Evolutionary conservation across 192 early-diverging fungal species (phyloP), one percentile per base, ranked within the genome.

Genomic region (Piromyces sp.): DNA sequence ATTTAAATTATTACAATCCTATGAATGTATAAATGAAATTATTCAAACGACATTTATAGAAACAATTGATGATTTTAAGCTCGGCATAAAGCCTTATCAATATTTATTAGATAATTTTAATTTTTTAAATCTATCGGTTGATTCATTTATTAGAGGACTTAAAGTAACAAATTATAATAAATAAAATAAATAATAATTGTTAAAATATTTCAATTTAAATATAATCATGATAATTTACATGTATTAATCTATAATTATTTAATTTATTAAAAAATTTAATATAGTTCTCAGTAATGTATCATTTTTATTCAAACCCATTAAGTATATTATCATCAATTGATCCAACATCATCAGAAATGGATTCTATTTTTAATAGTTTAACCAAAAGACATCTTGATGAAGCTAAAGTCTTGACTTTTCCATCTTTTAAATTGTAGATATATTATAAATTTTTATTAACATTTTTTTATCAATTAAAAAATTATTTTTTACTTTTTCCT

Each of bases 231-330:
- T n/a, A n/a, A n/a, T n/a, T n/a, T n/a, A n/a, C n/a, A n/a, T n/a
- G n/a, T n/a, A n/a, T n/a, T n/a, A n/a, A n/a, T n/a, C n/a, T n/a
- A n/a, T n/a, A n/a, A n/a, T n/a, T n/a, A n/a, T n/a, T n/a, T n/a
- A n/a, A n/a, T n/a, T n/a, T n/a, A n/a, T n/a, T n/a, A n/a, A n/a
- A n/a, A n/a, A n/a, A n/a, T n/a, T n/a, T n/a, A n/a, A n/a, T 68
- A 19, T 58, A 96, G 90, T 96, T 94, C 84, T 90, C 93, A 0
- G 83, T 93, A 22, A 95, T 96, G 95, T 93, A 94, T 82, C 92
- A 95, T 83, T 97, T 90, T 82, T 96, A 93, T 82, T 88, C 92
- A 0, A 95, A 95, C 83, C 94, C 96, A 5, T 89, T 96, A 79
- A 94, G 93, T 83, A 86, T 95, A 14, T 86, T 95, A 16, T 81